Evolutionary conservation across 2,329 filamentous ascomycete species (phyloP), one percentile per base, ranked within the genome.

Genomic region (Ophiostoma australiae): DNA sequence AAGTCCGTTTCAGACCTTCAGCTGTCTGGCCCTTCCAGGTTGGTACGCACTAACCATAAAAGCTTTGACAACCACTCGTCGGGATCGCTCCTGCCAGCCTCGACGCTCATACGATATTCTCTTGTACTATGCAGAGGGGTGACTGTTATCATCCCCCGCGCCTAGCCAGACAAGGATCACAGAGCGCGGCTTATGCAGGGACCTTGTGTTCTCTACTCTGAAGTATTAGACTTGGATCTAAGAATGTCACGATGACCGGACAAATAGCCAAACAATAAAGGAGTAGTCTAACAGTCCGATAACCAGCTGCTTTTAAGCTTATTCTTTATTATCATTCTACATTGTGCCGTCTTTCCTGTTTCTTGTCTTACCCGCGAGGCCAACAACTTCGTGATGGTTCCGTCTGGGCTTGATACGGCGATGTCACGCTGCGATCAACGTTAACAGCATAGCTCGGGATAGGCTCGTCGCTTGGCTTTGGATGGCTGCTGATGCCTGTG

Each of bases 161-260:
- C 52, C 1, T 58, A n/a, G 10, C 23, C 52, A 58, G 27, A 27
- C 13, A 58, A 27, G 10, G 52, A 58, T 58, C 31, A 58, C 52
- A 27, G 1, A 58, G 52, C n/a, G 52, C 10, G 4, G n/a, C 52
- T 58, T 27, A 58, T 27, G 52, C 52, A 58, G 52, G 23, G 23
- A 27, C 23, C 52, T 31, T 58, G 52, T 58, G 52, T 27, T 27
- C 23, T 27, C 13, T 48, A 48, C 6, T 6, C 44, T 48, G 27
- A 13, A 8, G n/a, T 13, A 13, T 27, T 58, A 27, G 4, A 58
- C 52, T 48, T 48, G 17, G 6, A 48, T 20, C 20, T 48, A n/a
- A 58, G 15, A 58, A 58, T 58, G 52, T 23, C 52, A 58, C 52
- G 52, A 58, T 58, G 52, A 31, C 52, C 52, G 23, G 52, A 27